A percentile compares a stretch with the other conserved stretches of the same genome.
These are phyloP conservation scores for Nemania sp. DNA, from an alignment of 2,329 filamentous ascomycete genomes.

Conservation along the genomic window DNA sequence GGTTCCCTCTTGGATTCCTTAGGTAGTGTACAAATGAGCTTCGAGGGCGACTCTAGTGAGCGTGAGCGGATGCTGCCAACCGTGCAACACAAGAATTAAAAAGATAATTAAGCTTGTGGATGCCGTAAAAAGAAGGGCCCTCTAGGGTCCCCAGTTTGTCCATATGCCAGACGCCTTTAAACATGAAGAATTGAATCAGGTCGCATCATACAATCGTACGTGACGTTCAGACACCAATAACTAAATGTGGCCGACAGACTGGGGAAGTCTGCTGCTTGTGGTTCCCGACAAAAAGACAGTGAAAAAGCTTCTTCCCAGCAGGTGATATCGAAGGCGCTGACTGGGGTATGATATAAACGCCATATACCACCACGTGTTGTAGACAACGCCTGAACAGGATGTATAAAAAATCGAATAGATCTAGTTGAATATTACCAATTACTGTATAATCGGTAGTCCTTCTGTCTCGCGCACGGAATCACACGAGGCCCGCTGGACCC, in stretches of 20 bases:
- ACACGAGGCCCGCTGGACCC: conserved; percentile 5
- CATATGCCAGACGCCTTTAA: conserved; percentile 30
- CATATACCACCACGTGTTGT: conserved; percentile 25
- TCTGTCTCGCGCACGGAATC: neutral
- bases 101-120: conserved; percentile 32
- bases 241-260: conserved; percentile 4
- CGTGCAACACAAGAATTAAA: conserved; percentile 25
- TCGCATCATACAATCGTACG: conserved; percentile 29
- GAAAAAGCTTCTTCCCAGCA: conserved; percentile 26
- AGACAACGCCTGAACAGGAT: conserved; percentile 20
- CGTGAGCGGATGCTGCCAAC: conserved; percentile 29
- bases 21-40: conserved; percentile 36
- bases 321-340: conserved; percentile 24
- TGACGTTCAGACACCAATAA: conserved; percentile 16
- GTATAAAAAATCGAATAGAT: conserved; percentile 10
- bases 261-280: conserved; percentile 15
- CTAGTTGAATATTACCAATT: conserved; percentile 5
- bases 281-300: conserved; percentile 24
- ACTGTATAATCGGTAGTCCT: conserved; percentile 3
- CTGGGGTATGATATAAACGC: conserved; percentile 31
- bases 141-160: conserved; percentile 21
- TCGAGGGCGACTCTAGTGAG: conserved; percentile 26
- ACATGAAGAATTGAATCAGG: conserved; percentile 24
- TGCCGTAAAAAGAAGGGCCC: conserved; percentile 25
- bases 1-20: too few species aligned